phyloP scores from a whole-genome alignment of 768 basidiomycete genomes.

The Trametes cingulata region DNA sequence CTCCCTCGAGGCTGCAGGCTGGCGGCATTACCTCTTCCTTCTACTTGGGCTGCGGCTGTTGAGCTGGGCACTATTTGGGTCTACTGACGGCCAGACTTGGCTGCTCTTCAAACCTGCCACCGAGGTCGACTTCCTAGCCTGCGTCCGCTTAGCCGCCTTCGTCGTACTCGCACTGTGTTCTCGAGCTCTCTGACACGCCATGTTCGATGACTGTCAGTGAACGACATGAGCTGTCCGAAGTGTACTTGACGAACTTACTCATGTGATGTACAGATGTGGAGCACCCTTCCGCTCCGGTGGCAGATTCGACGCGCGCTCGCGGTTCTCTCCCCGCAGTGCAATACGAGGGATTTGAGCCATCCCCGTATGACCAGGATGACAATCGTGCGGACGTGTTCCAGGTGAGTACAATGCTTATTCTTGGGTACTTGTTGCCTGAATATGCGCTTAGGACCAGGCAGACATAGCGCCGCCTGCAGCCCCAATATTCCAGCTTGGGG shows the following conservation, averaged over 20 bases:
- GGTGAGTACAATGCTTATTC: slow-evolving; percentile 7
- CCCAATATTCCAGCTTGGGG: slow-evolving; percentile 79
- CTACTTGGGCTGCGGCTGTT: too few species aligned
- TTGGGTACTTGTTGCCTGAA: too few species aligned
- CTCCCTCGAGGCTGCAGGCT: slow-evolving; percentile 6
- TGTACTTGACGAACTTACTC: not conserved
- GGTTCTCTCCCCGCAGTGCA: slow-evolving; percentile 59
- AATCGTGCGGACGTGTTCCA: slow-evolving; percentile 42
- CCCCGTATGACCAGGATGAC: slow-evolving; percentile 57
- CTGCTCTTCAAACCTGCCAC: too few species aligned
- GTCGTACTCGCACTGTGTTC: not conserved
- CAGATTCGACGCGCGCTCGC: slow-evolving; percentile 35
- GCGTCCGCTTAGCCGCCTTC: not conserved
- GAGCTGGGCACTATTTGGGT: too few species aligned
- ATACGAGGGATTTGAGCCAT: slow-evolving; percentile 89
- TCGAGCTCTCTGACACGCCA: not conserved
- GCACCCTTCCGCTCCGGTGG: slow-evolving; percentile 62
- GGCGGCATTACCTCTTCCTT: not conserved
- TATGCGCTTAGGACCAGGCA: slow-evolving; percentile 1
- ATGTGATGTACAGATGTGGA: slow-evolving; percentile 71
- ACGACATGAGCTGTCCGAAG: too few species aligned
- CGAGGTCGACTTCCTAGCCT: too few species aligned
- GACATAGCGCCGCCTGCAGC: slow-evolving; percentile 39
- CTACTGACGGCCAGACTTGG: too few species aligned
- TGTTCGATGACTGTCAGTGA: slow-evolving; percentile 13